Evolutionary conservation across 208 protist species (phyloP), one percentile per base, ranked within the genome.

Genomic region (Crithidia brevicula): DNA sequence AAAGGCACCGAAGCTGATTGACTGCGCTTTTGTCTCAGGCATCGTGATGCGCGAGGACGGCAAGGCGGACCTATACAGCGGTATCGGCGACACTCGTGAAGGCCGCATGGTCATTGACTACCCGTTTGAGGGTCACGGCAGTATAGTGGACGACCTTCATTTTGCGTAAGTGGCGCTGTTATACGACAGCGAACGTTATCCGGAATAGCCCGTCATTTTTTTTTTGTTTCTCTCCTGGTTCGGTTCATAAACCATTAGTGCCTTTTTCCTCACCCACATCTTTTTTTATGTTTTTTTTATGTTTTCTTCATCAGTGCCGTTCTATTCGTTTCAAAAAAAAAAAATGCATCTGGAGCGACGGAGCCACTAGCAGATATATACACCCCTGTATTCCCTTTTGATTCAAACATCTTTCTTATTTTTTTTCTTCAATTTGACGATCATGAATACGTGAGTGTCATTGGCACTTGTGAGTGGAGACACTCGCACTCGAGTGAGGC

Each of bases 61-160:
- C 22, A 88, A 86, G 68, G 85, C 74, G 45, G 85, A 91, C 36
- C 66, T 91, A 13, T 91, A 91, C 74, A 88, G 85, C 49, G 85
- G 85, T 23, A 53, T 91, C 15, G 85, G 85, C 28, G 85, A 91
- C 33, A 86, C 79, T 1, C 67, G 75, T 13, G 75, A 91, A 68
- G 85, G 85, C 1, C 85, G 85, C 43, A 85, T 91, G 54, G 79
- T 82, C 33, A 77, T 88, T 16, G 81, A 91, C 56, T 91, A 88
- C 68, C 85, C 81, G 6, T 90, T 90, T 53, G 81, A 90, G 45
- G 84, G 84, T 13, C 74, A 83, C 60, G 84, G 84, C 6, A 69
- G 67, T 4, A 79, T 90, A 31, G 68, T 71, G 5, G 80, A 89
- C 49, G 27, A 76, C 31, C 67, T 88, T 4, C 63, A 74, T 10